phyloP scores from a whole-genome alignment of 2,329 filamentous ascomycete genomes.

The Penicillium frequentans region DNA sequence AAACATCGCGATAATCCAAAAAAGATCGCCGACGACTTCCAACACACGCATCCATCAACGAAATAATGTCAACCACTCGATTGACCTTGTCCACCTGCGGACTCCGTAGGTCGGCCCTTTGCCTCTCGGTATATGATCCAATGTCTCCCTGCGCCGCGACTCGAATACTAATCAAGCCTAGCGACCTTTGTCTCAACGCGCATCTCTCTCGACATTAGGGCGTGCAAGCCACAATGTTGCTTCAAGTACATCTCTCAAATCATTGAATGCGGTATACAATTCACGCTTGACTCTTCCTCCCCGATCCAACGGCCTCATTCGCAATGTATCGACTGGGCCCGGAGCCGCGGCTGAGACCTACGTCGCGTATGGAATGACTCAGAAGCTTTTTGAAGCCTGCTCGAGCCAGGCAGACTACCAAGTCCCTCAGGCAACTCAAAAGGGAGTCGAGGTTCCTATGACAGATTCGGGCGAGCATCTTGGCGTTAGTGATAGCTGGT shows the following conservation, averaged over 20 bases:
- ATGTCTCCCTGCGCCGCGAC: background rate
- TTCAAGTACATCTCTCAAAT: background rate
- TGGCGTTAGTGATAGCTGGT: constrained; percentile 71
- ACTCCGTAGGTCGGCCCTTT: constrained; percentile 11
- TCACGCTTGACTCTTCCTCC: background rate
- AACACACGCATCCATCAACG: constrained; percentile 4
- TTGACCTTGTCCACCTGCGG: constrained; percentile 19
- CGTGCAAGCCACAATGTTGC: background rate
- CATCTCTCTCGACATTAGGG: constrained; percentile 10
- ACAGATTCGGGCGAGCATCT: constrained; percentile 80
- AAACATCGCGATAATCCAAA: constrained; percentile 23
- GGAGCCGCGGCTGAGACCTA: constrained; percentile 63
- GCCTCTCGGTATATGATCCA: constrained; percentile 19
- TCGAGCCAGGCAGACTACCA: constrained; percentile 72
- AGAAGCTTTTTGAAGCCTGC: constrained; percentile 76
- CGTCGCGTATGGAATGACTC: constrained; percentile 74
- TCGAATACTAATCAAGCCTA: constrained; percentile 1
- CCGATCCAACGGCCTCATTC: constrained; percentile 18
- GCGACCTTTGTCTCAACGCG: constrained; percentile 9
- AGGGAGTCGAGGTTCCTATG: constrained; percentile 66
- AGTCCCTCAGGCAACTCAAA: constrained; percentile 67
- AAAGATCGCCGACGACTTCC: constrained; percentile 14
- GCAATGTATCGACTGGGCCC: constrained; percentile 34
- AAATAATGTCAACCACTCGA: constrained; percentile 24
- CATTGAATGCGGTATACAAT: constrained; percentile 5